These are phyloP conservation scores for Tephrocybe sp. DNA, from an alignment of 768 basidiomycete genomes.

Conservation along the genomic window DNA sequence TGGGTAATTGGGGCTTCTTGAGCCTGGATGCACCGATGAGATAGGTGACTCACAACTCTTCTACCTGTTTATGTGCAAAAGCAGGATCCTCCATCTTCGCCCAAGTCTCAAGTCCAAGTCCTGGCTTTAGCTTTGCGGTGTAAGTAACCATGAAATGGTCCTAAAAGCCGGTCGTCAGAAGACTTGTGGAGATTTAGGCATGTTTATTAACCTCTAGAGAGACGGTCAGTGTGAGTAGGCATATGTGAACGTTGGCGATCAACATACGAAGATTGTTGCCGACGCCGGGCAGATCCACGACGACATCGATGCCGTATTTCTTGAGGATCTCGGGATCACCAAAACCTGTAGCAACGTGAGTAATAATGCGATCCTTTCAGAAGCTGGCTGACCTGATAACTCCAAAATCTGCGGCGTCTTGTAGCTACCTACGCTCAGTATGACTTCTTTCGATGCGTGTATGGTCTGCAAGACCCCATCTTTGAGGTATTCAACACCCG, in stretches of 20 bases:
- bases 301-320: background rate
- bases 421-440: conserved; percentile 11
- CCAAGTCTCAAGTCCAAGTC: background rate
- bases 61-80: background rate
- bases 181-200: background rate
- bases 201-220: background rate
- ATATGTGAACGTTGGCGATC: too few relatives aligned
- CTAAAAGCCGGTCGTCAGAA: background rate
- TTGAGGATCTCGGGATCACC: conserved; percentile 8
- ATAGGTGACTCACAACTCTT: background rate
- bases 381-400: conserved; percentile 1
- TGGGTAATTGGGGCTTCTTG: background rate
- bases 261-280: conserved; percentile 13
- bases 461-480: background rate
- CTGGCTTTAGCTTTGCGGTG: conserved; percentile 1
- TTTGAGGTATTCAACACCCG: conserved; percentile 6
- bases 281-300: conserved; percentile 12
- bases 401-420: conserved; percentile 8
- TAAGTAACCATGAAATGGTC: background rate
- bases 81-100: conserved; percentile 2
- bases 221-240: background rate
- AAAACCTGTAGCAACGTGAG: conserved; percentile 1
- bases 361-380: background rate
- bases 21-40: background rate
- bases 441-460: conserved; percentile 7